A percentile compares a stretch with the other conserved stretches of the same genome.
phyloP scores from a whole-genome alignment of 2,329 filamentous ascomycete genomes.

The Colletotrichum sp. region DNA sequence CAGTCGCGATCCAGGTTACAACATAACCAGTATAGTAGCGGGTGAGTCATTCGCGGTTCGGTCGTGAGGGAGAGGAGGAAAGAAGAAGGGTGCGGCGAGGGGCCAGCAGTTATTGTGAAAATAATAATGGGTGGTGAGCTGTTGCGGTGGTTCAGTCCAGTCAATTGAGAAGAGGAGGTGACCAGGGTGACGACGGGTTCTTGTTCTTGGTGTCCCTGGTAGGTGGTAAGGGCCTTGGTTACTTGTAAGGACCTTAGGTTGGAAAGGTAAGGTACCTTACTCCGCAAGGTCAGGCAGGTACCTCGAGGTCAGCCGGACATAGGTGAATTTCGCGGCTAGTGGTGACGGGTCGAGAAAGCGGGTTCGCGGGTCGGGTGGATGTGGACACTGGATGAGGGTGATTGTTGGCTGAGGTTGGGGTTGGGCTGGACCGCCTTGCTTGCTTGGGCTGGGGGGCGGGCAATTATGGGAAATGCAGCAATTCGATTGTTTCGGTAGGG shows the following conservation, averaged over 20 bases:
- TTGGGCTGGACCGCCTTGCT: not conserved
- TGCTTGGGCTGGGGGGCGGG: not conserved
- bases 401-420: conserved; percentile 4
- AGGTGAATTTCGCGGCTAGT: conserved; percentile 12
- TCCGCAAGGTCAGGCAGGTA: not conserved
- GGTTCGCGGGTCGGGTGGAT: conserved; percentile 2
- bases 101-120: conserved; percentile 6
- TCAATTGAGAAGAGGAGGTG: not conserved
- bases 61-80: not conserved
- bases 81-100: not conserved
- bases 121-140: not conserved
- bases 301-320: conserved; percentile 17
- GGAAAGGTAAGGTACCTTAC: not conserved
- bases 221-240: not conserved
- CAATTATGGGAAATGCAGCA: not conserved
- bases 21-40: not conserved
- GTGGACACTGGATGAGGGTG: not conserved
- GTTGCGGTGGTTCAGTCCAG: not conserved
- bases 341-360: not conserved
- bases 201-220: not conserved
- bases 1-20: conserved; percentile 13
- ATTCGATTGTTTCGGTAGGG: not conserved
- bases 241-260: not conserved
- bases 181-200: conserved; percentile 6
- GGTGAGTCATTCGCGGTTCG: not conserved